Percentiles rank a stretch among this genome's conserved stretches.
Evolutionary conservation across 2,329 filamentous ascomycete genomes (phyloP).

Genomic region (Pestalotiopsis sp.): DNA sequence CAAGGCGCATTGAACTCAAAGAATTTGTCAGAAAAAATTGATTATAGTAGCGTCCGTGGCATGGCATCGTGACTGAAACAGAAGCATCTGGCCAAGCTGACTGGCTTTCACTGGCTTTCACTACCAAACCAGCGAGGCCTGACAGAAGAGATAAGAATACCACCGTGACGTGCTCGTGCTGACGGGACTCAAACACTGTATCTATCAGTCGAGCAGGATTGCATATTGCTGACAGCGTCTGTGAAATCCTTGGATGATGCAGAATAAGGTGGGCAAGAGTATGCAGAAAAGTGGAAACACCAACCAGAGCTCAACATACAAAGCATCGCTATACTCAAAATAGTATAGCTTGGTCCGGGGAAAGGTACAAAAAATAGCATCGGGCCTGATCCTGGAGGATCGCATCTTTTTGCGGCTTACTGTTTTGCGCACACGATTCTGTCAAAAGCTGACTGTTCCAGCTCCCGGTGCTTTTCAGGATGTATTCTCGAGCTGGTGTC

Average conservation of each 20-base stretch:
- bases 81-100: neutral
- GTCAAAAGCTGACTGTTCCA: slow-evolving; percentile 4
- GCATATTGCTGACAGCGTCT: neutral
- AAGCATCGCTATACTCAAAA: neutral
- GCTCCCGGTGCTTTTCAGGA: neutral
- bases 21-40: neutral
- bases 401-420: neutral
- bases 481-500: neutral
- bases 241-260: neutral
- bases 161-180: neutral
- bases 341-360: slow-evolving; percentile 6
- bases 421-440: neutral
- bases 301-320: slow-evolving; percentile 8
- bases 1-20: neutral
- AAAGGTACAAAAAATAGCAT: slow-evolving; percentile 5
- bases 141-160: neutral
- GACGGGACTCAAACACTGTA: neutral
- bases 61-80: neutral
- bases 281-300: neutral
- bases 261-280: neutral
- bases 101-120: neutral
- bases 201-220: neutral
- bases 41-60: neutral
- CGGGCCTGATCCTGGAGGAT: neutral
- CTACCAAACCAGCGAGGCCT: neutral